A percentile compares a stretch with the other conserved stretches of the same genome.
phyloP scores from a whole-genome alignment of 495 filamentous ascomycete species.

The Daldinia loculata region DNA sequence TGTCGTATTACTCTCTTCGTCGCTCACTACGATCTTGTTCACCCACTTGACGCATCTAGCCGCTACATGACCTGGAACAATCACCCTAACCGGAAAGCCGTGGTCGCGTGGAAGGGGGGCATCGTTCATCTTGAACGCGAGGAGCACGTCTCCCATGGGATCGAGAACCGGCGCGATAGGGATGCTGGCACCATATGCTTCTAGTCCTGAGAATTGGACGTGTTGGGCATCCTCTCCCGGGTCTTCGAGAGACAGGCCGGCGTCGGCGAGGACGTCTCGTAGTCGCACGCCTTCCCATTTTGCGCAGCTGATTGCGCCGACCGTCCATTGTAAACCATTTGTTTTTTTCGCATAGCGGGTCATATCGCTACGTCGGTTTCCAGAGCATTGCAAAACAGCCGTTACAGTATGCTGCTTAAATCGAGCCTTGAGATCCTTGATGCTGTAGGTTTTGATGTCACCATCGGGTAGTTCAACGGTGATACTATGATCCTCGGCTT shows the following conservation, averaged over 20 bases:
- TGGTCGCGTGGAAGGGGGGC: conserved; percentile 64
- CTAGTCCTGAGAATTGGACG: conserved; percentile 66
- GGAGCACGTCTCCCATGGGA: conserved; percentile 64
- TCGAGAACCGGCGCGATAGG: conserved; percentile 65
- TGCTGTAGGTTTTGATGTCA: conserved; percentile 57
- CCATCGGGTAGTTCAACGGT: conserved; percentile 65
- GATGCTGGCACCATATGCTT: conserved; percentile 69
- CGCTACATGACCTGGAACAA: conserved; percentile 69
- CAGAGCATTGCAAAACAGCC: conserved; percentile 66
- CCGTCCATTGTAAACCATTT: conserved; percentile 67
- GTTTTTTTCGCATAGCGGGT: conserved; percentile 60
- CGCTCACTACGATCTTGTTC: conserved; percentile 64
- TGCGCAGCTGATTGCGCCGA: conserved; percentile 67
- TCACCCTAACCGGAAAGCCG: conserved; percentile 66
- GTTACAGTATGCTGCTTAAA: conserved; percentile 66
- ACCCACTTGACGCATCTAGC: conserved; percentile 74
- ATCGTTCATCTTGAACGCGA: conserved; percentile 70
- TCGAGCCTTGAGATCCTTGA: conserved; percentile 61
- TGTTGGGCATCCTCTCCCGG: conserved; percentile 55
- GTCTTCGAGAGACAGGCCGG: conserved; percentile 48
- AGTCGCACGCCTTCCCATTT: conserved; percentile 69
- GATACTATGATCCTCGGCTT: conserved; percentile 56
- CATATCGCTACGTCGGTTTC: conserved; percentile 70
- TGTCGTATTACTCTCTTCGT: conserved; percentile 64
- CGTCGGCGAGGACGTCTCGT: conserved; percentile 66